Conservation (phyloP, 345 rosid species). For the Aquilaria sinensis region DNA sequence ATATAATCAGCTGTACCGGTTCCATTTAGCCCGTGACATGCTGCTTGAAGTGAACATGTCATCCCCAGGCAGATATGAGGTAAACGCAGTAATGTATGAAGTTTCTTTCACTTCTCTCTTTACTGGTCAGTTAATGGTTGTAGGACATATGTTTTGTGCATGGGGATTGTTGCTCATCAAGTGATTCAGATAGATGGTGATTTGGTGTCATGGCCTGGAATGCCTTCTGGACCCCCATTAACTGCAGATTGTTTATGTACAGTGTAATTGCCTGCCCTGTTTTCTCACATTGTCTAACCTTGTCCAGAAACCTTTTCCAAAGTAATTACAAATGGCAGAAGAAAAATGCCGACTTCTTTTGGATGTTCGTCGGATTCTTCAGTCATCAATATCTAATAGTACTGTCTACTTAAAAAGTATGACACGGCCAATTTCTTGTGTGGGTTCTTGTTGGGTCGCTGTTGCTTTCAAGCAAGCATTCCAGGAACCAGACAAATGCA, state of each 20-base stretch:
- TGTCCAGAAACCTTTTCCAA: too few species aligned
- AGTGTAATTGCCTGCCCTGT: background rate
- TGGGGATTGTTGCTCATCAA: background rate
- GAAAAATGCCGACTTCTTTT: too few species aligned
- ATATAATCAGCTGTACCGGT: background rate
- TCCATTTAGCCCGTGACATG: too few species aligned
- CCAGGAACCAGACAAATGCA: too few species aligned
- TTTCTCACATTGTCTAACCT: background rate
- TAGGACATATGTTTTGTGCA: background rate
- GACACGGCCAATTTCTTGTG: too few species aligned
- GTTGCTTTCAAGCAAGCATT: too few species aligned
- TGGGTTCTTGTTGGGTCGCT: too few species aligned
- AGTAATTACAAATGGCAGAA: too few species aligned
- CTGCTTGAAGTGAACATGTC: too few species aligned
- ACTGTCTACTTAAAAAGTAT: too few species aligned
- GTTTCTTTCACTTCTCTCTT: background rate
- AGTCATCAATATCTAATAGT: too few species aligned
- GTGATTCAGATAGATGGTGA: background rate
- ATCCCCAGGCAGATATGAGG: background rate
- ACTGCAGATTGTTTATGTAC: constrained; percentile 9
- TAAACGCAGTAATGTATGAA: background rate
- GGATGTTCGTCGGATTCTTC: too few species aligned
- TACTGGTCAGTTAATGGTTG: background rate
- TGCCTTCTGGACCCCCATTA: background rate
- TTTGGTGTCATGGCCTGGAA: background rate